These are phyloP conservation scores for Acer saccharum DNA, from an alignment of 345 rosid species.

Conservation along the genomic window DNA sequence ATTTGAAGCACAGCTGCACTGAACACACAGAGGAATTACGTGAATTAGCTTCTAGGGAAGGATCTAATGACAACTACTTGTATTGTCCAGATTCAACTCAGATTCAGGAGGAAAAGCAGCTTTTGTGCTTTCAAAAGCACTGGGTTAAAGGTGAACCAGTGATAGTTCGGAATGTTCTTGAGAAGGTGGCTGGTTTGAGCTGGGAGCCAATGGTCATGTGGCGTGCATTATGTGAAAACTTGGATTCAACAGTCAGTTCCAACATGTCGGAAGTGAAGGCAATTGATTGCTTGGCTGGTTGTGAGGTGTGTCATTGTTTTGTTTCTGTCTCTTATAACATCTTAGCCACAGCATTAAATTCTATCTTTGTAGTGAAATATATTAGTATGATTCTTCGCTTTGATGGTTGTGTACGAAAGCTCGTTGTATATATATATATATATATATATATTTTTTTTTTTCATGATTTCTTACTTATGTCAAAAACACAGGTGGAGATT, in stretches of 20 bases:
- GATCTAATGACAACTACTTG: slow-evolving; percentile 57
- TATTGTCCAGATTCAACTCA: slow-evolving; percentile 53
- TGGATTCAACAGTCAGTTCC: slow-evolving; percentile 40
- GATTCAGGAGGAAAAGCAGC: slow-evolving; percentile 39
- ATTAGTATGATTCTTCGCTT: background rate
- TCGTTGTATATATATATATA: background rate
- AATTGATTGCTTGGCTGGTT: slow-evolving; percentile 73
- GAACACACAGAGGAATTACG: slow-evolving; percentile 25
- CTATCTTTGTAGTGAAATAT: background rate
- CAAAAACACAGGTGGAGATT: slow-evolving; percentile 61
- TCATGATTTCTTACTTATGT: background rate
- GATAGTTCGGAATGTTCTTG: slow-evolving; percentile 61
- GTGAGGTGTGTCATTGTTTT: slow-evolving; percentile 50
- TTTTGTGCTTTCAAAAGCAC: slow-evolving; percentile 58
- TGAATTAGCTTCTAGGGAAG: slow-evolving; percentile 64
- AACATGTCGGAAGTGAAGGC: slow-evolving; percentile 69
- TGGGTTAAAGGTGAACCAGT: slow-evolving; percentile 90
- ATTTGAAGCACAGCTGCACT: slow-evolving; percentile 20
- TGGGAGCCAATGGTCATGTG: slow-evolving; percentile 99
- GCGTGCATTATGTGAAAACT: slow-evolving; percentile 74
- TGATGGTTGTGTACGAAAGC: background rate
- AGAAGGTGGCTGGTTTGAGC: slow-evolving; percentile 62
- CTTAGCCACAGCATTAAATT: background rate
- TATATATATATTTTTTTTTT: too few species aligned
- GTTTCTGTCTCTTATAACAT: background rate